Evolutionary conservation across 306 rosid genomes (phyloP), one percentile per base, ranked within the genome.

Genomic region (Crataegus laevigata): DNA sequence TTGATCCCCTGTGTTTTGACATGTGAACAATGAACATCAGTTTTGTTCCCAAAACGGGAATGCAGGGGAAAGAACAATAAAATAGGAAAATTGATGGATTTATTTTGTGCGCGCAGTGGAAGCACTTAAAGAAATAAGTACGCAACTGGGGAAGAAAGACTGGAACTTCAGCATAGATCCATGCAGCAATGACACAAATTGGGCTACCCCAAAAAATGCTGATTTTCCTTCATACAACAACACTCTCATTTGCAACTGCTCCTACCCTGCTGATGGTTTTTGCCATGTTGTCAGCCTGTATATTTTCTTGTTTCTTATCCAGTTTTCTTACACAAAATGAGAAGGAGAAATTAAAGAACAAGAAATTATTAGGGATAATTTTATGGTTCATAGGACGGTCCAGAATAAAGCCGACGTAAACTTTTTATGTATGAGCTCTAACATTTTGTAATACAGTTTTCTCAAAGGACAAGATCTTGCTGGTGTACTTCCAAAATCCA

Each of bases 161-260:
- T 80, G 80, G 81, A 55, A 76, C 62, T 25, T 45, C 84, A 55
- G 1, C 3, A 57, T 76, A 17, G 80, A 81, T 58, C 77, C 81
- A 1, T 81, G 80, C 64, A 18, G 10, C 15, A 71, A 76, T 14
- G 22, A 71, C 13, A 30, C 70, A 66, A 76, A 26, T 14, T 76
- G 77, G 81, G n/a, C 6, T 14, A 76, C 84, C 26, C 74, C 81
- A 30, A 42, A 66, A 14, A 0, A 17, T 28, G 3, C 2, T 9
- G 57, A 14, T 38, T 42, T 15, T 47, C 80, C 74, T 21, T 8
- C 1, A 1, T 80, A 63, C 84, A 64, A 70, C 69, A 80, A 80
- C 69, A 62, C 77, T 24, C 36, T 75, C 72, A 8, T 47, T 6
- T 80, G 80, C 74, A 75, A 66, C 74, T 80, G 80, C 52, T 52